Evolutionary conservation across 164 flowering plant species (phyloP), one percentile per base, ranked within the genome.

Genomic region (Stephania yunnanensis): DNA sequence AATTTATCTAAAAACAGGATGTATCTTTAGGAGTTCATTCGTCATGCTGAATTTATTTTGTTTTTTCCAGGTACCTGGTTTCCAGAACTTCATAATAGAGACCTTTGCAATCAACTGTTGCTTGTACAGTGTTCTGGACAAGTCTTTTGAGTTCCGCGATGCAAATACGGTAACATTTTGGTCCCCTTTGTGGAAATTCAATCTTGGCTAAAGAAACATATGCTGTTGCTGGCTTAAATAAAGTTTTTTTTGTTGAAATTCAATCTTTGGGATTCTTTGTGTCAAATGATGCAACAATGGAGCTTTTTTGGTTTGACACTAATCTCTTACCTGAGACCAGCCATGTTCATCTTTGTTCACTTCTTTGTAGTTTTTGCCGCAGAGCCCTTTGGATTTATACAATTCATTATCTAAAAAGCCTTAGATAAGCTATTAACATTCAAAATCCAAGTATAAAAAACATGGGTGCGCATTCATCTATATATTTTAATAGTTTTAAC

Each of bases 61-160:
- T 8, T 71, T 64, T 64, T 74, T 63, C 82, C 82, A 96, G 99
- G 95, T 96, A 19, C 98, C 93, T 74, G 99, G 99, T 78, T 96
- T 96, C 85, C 89, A 79, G 74, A 89, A 74, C 61, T 96, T 91
- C 77, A 81, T 94, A 46, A 81, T 91, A 19, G 93, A 92, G 83
- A 77, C 80, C 45, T 96, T 96, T 75, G 98, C 98, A 45, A 84
- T 84, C 46, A 84, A 88, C 76, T 96, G 99, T 82, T 96, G 99
- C 81, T 83, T 96, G 71, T 87, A 91, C 80, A 94, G 99, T 78
- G 96, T 94, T 74, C 92, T 96, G n/a, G 99, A 94, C 85, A 91
- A 85, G 80, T 90, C 98, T 29, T 94, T 96, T 68, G 93, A 96
- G 80, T 87, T 96, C 70, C 91, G 87, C 70, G 98, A 94, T 85